Base-by-base conservation (phyloP, 345 rosid species). In the Eucalyptus regnans region DNA sequence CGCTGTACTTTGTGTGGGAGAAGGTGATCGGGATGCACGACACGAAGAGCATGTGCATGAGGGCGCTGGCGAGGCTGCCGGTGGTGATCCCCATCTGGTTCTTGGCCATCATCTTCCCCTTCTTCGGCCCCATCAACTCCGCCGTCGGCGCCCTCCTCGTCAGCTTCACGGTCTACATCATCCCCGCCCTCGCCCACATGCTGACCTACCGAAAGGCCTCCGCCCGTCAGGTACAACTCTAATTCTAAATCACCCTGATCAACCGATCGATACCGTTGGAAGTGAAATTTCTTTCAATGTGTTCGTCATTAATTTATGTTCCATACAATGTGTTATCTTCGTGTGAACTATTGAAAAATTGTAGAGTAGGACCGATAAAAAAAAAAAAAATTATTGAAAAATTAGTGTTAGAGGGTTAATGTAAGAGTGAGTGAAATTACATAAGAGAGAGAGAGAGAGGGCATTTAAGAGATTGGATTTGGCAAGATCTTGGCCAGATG, bases 1-100 rank as follows among this genome's bases (percentile, higher is more conserved):
- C 99, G 2, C 44, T 98, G 86, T 98, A 98, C 94, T 98, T 98
- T n/a, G 99, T 98, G 83, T 98, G 99, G 99, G 99, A 98, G 95
- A 98, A 98, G 91, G 98, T 96, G 88, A 97, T 98, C 3, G 99
- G 99, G 76, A 98, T 98, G 99, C 99, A 98, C 51, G 99, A 96
- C 92, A 95, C 98, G 0, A 97, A 87, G 90, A 98, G 99, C 91
- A 96, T 98, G 37, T 98, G 95, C 89, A 86, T 95, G 51, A 95
- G 99, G 91, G 99, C 99, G 29, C 91, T 97, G 16, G 99, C 96
- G 3, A 89, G 99, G 88, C 91, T 98, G 43, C 99, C 99, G 2
- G 99, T 98, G 89, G 99, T 98, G 86, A 93, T 98, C 71, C 99
- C 99, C 1, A 98, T 98, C 37, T 98, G 99, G 99, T 98, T 98